Evolutionary conservation across 306 rosid genomes (phyloP).

Genomic region (Ammopiptanthus mongolicus): DNA sequence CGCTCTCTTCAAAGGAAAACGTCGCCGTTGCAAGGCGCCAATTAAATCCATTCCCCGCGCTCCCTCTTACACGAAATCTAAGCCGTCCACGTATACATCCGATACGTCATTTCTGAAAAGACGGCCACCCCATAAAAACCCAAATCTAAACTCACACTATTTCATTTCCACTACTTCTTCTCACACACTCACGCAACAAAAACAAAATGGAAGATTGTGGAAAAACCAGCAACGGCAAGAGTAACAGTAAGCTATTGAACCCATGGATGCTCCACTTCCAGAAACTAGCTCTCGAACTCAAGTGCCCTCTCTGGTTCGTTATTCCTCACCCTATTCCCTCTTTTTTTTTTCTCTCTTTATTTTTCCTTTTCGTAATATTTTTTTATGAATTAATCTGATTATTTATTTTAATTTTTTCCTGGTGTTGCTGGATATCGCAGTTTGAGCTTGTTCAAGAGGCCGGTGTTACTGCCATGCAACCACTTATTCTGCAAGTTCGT

Average conservation of each 20-base stretch:
- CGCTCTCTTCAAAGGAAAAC: constrained; percentile 27
- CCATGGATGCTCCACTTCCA: constrained; percentile 73
- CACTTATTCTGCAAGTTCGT: constrained; percentile 86
- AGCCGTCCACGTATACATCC: constrained; percentile 29
- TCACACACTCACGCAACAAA: too few relatives aligned
- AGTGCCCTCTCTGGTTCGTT: constrained; percentile 83
- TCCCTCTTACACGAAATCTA: constrained; percentile 17
- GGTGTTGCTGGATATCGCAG: constrained; percentile 38
- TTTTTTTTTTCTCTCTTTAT: background rate
- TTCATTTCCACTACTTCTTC: too few relatives aligned
- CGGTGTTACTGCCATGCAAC: constrained; percentile 76
- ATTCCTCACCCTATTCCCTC: background rate
- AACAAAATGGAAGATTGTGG: constrained; percentile 40
- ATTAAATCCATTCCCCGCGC: constrained; percentile 21
- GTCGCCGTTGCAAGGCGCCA: constrained; percentile 26
- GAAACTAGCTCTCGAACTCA: constrained; percentile 86
- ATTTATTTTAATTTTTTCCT: background rate
- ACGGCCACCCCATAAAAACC: background rate
- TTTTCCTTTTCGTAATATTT: background rate
- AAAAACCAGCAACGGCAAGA: background rate
- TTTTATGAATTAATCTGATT: background rate
- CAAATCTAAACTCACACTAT: background rate
- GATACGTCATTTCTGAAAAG: background rate
- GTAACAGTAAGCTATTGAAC: constrained; percentile 26
- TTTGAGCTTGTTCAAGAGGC: constrained; percentile 48